These are phyloP conservation scores for Cucurbita moschata DNA, from an alignment of 306 rosid species.

Conservation along the genomic window DNA sequence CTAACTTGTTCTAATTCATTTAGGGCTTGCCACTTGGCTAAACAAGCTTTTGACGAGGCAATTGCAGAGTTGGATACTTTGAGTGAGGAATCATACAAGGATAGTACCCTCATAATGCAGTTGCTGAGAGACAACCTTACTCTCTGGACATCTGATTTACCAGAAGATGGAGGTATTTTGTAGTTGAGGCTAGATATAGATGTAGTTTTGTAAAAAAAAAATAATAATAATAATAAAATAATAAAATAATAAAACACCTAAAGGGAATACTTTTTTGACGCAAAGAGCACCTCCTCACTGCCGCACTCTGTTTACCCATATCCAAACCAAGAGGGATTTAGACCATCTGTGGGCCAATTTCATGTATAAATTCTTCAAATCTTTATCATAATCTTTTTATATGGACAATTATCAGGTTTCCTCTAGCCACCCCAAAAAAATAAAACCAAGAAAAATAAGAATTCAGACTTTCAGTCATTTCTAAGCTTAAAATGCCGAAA, in stretches of 20 bases:
- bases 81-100: slow-evolving; percentile 99
- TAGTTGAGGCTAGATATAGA: not conserved
- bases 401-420: not conserved
- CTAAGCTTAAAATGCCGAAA: not conserved
- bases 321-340: not conserved
- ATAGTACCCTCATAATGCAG: slow-evolving; percentile 97
- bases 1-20: slow-evolving; percentile 14
- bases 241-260: not conserved
- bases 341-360: not conserved
- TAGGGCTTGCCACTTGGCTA: slow-evolving; percentile 99
- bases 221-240: no score
- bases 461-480: not conserved
- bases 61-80: slow-evolving; percentile 94
- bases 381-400: not conserved
- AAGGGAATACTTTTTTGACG: not conserved
- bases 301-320: not conserved
- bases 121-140: slow-evolving; percentile 96
- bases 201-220: not conserved
- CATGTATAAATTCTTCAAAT: not conserved
- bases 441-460: not conserved
- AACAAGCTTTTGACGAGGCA: slow-evolving; percentile 98
- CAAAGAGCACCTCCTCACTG: not conserved
- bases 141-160: slow-evolving; percentile 99
- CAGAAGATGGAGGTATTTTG: slow-evolving; percentile 88
- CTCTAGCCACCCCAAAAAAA: not conserved